Conservation (phyloP, 2,329 filamentous ascomycete species). For the Pseudogymnoascus sp. region DNA sequence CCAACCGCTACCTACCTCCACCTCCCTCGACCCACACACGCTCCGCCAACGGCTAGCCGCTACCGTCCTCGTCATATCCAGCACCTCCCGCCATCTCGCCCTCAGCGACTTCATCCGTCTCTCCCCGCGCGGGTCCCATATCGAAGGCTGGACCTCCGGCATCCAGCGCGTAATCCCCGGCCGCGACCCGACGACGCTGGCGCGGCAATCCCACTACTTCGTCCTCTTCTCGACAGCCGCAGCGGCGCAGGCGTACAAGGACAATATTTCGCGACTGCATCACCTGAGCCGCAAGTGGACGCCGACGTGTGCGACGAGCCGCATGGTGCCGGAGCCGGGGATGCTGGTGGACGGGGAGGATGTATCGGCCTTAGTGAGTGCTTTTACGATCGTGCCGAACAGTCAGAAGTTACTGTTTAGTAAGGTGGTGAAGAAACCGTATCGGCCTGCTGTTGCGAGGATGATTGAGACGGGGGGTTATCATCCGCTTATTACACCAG, state of each 20-base stretch:
- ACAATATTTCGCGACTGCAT: conserved; percentile 46
- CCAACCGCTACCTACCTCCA: not conserved
- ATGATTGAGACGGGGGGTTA: conserved; percentile 32
- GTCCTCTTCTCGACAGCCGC: conserved; percentile 56
- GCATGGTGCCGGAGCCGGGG: conserved; percentile 34
- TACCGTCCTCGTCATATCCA: conserved; percentile 46
- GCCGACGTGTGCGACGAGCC: conserved; percentile 28
- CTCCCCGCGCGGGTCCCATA: conserved; percentile 52
- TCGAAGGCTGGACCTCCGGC: conserved; percentile 60
- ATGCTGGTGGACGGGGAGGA: conserved; percentile 41
- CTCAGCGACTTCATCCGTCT: conserved; percentile 67
- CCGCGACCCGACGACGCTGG: conserved; percentile 56
- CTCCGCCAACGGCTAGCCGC: conserved; percentile 8
- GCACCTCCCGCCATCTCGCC: conserved; percentile 51
- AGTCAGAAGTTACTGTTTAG: conserved; percentile 23
- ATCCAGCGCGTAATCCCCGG: conserved; percentile 49
- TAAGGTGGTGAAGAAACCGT: conserved; percentile 31
- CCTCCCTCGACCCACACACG: not conserved
- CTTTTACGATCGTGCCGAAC: conserved; percentile 45
- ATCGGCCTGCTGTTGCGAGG: conserved; percentile 25
- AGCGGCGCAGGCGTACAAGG: conserved; percentile 56
- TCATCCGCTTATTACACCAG: conserved; percentile 15
- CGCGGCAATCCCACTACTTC: conserved; percentile 58
- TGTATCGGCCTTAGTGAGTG: conserved; percentile 36
- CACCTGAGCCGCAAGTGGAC: conserved; percentile 37